Percentiles rank a stretch among this genome's conserved stretches.
phyloP scores from a whole-genome alignment of 2,329 filamentous ascomycete species.

The Cladosporium halotolerans region DNA sequence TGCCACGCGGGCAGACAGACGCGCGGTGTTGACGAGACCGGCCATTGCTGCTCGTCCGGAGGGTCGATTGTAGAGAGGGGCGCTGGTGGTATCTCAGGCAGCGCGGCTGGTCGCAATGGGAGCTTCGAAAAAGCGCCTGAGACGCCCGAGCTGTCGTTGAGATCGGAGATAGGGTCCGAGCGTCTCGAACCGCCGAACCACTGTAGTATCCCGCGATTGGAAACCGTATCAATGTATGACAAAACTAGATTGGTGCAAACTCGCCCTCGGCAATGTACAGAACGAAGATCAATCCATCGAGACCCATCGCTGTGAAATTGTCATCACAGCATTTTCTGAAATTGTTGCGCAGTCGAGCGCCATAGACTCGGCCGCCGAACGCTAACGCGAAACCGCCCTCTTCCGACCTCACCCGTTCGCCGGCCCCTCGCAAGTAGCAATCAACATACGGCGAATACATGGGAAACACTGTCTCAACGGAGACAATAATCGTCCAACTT shows the following conservation, averaged over 20 bases:
- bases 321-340: no score
- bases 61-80: neutral
- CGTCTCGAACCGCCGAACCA: no score
- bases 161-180: neutral
- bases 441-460: no score
- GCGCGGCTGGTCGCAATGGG: neutral
- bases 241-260: no score
- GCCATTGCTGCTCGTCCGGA: constrained; percentile 20
- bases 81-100: neutral
- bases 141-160: neutral
- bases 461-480: no score
- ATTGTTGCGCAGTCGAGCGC: neutral
- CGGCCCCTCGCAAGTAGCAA: no score
- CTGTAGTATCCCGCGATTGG: no score
- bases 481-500: no score
- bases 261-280: no score
- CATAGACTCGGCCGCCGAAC: neutral
- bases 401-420: constrained; percentile 7
- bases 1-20: constrained; percentile 25
- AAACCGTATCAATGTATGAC: no score
- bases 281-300: no score
- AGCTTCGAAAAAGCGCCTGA: neutral
- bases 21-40: constrained; percentile 23
- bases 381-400: neutral
- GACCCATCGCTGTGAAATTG: no score